Conservation (phyloP, 371 early-diverging fungal genomes). For the Apophysomyces trapeziformis region DNA sequence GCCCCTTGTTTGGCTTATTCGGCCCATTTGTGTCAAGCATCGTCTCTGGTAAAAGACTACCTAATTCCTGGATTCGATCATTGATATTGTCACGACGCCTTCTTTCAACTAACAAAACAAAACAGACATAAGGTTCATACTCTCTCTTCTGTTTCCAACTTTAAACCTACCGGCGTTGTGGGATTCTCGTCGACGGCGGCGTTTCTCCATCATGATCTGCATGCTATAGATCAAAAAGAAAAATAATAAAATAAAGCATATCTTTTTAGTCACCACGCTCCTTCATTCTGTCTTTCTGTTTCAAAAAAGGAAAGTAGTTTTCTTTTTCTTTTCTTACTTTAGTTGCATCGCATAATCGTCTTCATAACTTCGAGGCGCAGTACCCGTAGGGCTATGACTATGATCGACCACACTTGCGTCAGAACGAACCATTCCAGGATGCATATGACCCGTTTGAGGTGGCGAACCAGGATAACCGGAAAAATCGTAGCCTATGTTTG, state of each 20-base stretch:
- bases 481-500: constrained; percentile 44
- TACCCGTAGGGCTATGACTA: constrained; percentile 10
- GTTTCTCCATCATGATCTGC: constrained; percentile 72
- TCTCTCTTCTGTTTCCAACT: not conserved
- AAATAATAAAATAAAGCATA: not conserved
- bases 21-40: constrained; percentile 55
- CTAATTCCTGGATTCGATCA: constrained; percentile 94
- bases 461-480: constrained; percentile 6
- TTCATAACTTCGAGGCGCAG: constrained; percentile 31
- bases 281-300: not conserved
- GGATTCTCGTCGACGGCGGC: constrained; percentile 89
- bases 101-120: constrained; percentile 74
- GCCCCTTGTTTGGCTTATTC: constrained; percentile 84
- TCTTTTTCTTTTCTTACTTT: constrained; percentile 35
- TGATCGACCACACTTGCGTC: constrained; percentile 10
- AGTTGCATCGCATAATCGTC: constrained; percentile 50
- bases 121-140: not conserved
- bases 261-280: not conserved
- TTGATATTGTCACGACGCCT: constrained; percentile 97
- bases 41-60: constrained; percentile 80
- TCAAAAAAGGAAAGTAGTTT: constrained; percentile 2
- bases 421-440: constrained; percentile 17
- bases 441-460: constrained; percentile 15
- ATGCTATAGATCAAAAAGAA: constrained; percentile 25
- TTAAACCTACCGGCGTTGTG: constrained; percentile 84